Base-by-base conservation (phyloP, 1,139 yeast species). In the Candida tetrigidarum region DNA sequence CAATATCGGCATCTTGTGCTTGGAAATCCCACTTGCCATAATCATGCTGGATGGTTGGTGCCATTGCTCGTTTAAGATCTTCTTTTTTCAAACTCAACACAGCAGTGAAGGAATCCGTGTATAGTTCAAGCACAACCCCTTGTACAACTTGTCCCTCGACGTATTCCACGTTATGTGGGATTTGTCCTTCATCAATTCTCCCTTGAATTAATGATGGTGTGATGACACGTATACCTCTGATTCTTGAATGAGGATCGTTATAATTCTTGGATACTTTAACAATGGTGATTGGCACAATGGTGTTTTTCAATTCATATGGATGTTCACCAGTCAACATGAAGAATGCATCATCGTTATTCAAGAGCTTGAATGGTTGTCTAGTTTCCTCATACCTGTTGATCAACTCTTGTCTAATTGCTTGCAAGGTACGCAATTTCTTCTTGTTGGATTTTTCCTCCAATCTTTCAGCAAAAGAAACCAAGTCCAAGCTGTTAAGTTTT, bases 391-490 rank as follows among this genome's bases (percentile, higher is more conserved):
- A 93, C 53, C 91, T 93, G 53, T 83, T 86, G 53, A 88, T 88
- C 51, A 93, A 77, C 63, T 93, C 99, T 52, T 86, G 89, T 54
- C 89, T 86, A 62, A 93, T 93, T 74, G 90, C 85, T 58, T 86
- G 92, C 50, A 90, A 74, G 1, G 96, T 89, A 37, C 90, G 85
- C 55, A 89, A 81, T 71, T 90, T 90, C 65, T 80, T 84, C 65
- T 83, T 86, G 42, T 86, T 84, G 62, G 83, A 86, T 53, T 86
- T 83, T 47, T 78, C 70, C 62, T 89, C 96, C 53, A 93, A 76
- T 63, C 92, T 96, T 54, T 85, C 88, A n/a, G 98, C 97, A 63
- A 91, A 93, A 37, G 92, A 96, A 58, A 90, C 96, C 59, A 93
- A 74, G 56, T 91, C 86, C 55, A 93, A 81, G 50, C 91, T 96